Evolutionary conservation across 1,139 yeast genomes (phyloP), one percentile per base, ranked within the genome.

Genomic region (Pichia cactophila): DNA sequence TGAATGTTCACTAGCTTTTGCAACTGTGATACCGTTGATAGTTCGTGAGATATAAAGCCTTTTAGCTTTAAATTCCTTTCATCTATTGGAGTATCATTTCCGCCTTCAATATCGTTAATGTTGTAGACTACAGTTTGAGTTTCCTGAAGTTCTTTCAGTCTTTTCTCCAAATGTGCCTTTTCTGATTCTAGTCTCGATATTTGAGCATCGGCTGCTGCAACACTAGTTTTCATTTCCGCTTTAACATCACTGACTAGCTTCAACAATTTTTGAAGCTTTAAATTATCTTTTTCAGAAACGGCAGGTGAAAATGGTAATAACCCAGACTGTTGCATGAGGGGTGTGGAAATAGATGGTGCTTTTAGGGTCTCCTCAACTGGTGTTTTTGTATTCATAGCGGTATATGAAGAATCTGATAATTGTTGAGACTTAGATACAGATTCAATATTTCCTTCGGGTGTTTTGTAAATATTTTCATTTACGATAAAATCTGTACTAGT

Each of bases 1-100:
- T 83, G 89, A 6, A 68, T 65, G 56, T 76, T 72, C 41, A 84
- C 73, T 28, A 84, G 62, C 41, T 70, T 69, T 60, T 82, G 84
- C 61, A 84, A 67, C 33, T 72, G 71, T 9, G 74, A 69, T 43
- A 82, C 68, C 50, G 80, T 79, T 4, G 77, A 67, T 50, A 83
- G 69, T 57, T 80, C 82, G 43, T 76, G 71, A 50, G 76, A 70
- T 69, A 83, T 74, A 47, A 81, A 69, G 3, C 80, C 12, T 42
- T 49, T 28, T 33, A 47, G 26, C 29, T 39, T 23, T 10, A n/a
- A 2, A 41, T 45, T 38, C 41, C 52, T 48, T 23, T 46, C 46
- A 9, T 23, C 16, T 43, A 28, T 33, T 52, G 46, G 2, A 33
- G 44, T 47, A 38, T 16, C 41, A 45, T 28, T 26, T 14, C 28